Evolutionary conservation across 1,284 basidiomycete species (phyloP).

Genomic region (Sphagnurus paluster): DNA sequence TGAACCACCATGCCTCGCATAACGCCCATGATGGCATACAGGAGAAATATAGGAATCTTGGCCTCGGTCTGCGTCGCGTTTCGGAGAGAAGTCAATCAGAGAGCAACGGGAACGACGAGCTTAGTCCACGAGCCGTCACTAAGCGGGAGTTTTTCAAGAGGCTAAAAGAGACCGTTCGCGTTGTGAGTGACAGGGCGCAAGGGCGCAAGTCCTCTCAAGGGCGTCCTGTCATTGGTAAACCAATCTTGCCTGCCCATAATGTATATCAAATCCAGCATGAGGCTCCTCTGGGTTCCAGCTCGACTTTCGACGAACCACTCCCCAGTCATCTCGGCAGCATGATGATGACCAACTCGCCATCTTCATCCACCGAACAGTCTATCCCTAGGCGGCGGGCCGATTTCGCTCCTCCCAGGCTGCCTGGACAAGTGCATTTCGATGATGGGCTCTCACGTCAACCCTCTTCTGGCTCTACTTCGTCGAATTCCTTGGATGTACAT

Average conservation of each 20-base stretch:
- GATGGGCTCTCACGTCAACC: conserved; percentile 31
- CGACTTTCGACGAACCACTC: conserved; percentile 40
- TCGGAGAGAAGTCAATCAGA: conserved; percentile 38
- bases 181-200: conserved; percentile 58
- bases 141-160: conserved; percentile 66
- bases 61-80: conserved; percentile 50
- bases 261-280: background rate
- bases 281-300: conserved; percentile 13
- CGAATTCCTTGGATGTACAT: conserved; percentile 35
- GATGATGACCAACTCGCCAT: conserved; percentile 55
- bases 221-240: conserved; percentile 54
- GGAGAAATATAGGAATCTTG: conserved; percentile 38
- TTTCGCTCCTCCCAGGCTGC: conserved; percentile 54
- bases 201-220: conserved; percentile 32
- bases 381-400: conserved; percentile 67
- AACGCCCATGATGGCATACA: conserved; percentile 17
- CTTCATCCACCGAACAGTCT: conserved; percentile 61
- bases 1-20: conserved; percentile 25
- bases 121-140: conserved; percentile 57
- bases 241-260: conserved; percentile 33
- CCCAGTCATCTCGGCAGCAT: conserved; percentile 47
- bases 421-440: conserved; percentile 40
- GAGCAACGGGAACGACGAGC: conserved; percentile 20
- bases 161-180: conserved; percentile 60
- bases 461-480: conserved; percentile 35